Conservation (phyloP, 2,329 filamentous ascomycete species). For the Macrophomina tecta region DNA sequence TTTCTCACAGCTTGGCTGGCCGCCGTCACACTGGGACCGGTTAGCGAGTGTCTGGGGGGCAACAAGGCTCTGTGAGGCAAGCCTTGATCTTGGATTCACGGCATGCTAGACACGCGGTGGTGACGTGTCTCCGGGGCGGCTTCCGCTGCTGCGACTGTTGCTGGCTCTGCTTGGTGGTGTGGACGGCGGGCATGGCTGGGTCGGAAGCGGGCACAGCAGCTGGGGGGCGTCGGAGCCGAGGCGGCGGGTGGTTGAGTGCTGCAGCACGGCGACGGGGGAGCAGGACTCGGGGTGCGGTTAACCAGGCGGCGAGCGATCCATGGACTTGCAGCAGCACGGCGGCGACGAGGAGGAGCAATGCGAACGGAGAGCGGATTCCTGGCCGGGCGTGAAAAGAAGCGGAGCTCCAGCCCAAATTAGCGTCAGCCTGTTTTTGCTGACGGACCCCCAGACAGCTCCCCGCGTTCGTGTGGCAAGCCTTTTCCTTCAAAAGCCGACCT, state of each 20-base stretch:
- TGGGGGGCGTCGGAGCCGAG: slow-evolving; percentile 21
- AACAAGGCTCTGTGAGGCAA: slow-evolving; percentile 23
- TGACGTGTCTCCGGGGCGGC: slow-evolving; percentile 26
- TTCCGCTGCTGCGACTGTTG: slow-evolving; percentile 23
- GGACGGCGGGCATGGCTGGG: slow-evolving; percentile 22
- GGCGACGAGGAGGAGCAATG: background rate
- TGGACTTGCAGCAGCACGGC: background rate
- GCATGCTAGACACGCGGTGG: slow-evolving; percentile 28
- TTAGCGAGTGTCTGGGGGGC: slow-evolving; percentile 18
- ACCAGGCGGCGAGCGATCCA: slow-evolving; percentile 24
- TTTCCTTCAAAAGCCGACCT: slow-evolving; percentile 22
- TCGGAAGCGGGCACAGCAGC: background rate
- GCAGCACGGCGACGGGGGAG: background rate
- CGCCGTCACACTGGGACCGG: slow-evolving; percentile 27
- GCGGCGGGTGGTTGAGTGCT: slow-evolving; percentile 7
- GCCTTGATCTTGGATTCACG: slow-evolving; percentile 30
- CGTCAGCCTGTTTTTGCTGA: slow-evolving; percentile 24
- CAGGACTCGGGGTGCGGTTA: slow-evolving; percentile 5
- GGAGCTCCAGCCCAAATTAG: slow-evolving; percentile 26
- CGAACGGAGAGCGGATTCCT: slow-evolving; percentile 7
- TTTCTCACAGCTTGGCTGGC: slow-evolving; percentile 28
- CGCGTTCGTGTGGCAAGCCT: slow-evolving; percentile 24
- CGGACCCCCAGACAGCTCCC: slow-evolving; percentile 20
- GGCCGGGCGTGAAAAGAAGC: slow-evolving; percentile 23
- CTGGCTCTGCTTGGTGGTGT: background rate